Base-by-base conservation (phyloP, 352 stramenopile genomes). In the Globisporangium nunn region DNA sequence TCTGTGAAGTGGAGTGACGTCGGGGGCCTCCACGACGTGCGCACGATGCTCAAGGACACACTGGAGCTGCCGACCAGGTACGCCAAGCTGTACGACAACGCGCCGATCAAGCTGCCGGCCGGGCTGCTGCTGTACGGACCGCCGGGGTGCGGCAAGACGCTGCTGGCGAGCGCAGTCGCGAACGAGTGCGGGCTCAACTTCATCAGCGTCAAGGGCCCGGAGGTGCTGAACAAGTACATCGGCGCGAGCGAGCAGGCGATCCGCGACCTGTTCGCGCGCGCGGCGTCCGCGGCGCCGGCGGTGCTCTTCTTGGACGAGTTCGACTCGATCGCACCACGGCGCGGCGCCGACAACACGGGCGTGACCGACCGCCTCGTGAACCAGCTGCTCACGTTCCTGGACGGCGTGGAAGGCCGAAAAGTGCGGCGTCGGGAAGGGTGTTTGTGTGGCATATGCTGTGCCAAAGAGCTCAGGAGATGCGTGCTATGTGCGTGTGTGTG, bases 361-460 rank as follows among this genome's bases (percentile, higher is more conserved):
- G 95, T 99, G 35, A 98, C 95, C 0, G 96, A 99, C 66, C 79
- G 97, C 23, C 90, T 99, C 30, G 96, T 99, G 48, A 99, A 99
- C 65, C 97, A 99, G 59, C 73, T 99, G 49, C 83, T 99, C 0
- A 99, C 96, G 0, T 98, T 98, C 63, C 67, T 99, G 48, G 96
- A 99, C 75, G 96, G 96, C 43, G 95, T 99, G 12, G 96, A 99
- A 72, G 75, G 70, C 0, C 65, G 86, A 56, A 87, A 88, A 71
- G 88, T 91, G 55, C 45, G 52, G 43, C n/a, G 7, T n/a, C 54
- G 17, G 2, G 3, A 47, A 12, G 31, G 12, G 15, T 11, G 6
- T 57, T 2, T 35, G 5, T 55, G 23, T 23, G 23, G 23, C 23
- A 23, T 23, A 23, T 12, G 35, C 10, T 7, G 8, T 41, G 35